Evolutionary conservation across 2,329 filamentous ascomycete species (phyloP).

Genomic region (Stemphylium vesicarium): DNA sequence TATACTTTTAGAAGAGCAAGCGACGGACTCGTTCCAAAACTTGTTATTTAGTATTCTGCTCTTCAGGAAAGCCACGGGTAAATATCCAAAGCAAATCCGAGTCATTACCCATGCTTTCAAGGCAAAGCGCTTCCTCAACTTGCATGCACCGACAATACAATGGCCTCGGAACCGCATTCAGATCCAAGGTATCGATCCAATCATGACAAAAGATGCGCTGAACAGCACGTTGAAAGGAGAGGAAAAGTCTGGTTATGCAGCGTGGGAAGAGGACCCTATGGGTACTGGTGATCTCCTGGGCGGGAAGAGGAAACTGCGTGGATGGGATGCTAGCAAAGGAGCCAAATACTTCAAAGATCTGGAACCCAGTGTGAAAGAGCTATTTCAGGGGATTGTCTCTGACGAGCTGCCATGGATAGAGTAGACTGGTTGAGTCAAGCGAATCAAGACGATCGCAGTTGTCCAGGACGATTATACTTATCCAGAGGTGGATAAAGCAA

Average conservation of each 20-base stretch:
- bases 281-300: conserved; percentile 44
- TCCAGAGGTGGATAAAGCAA: no score
- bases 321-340: conserved; percentile 42
- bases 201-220: conserved; percentile 47
- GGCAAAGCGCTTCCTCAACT: conserved; percentile 49
- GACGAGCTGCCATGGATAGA: conserved; percentile 37
- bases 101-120: conserved; percentile 59
- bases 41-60: conserved; percentile 75
- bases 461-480: no score
- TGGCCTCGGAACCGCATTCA: conserved; percentile 52
- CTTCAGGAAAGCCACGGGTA: conserved; percentile 50
- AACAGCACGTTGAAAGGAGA: conserved; percentile 48
- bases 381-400: conserved; percentile 32
- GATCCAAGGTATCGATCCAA: conserved; percentile 55
- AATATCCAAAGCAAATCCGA: conserved; percentile 51
- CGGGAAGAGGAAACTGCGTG: conserved; percentile 50
- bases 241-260: conserved; percentile 43
- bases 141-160: conserved; percentile 51
- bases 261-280: conserved; percentile 50
- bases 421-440: background rate
- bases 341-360: conserved; percentile 30
- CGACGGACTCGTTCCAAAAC: conserved; percentile 87
- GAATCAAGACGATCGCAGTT: no score
- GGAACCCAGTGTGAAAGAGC: conserved; percentile 36
- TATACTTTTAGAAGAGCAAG: conserved; percentile 70